These are phyloP conservation scores for Golubevia sp. DNA, from an alignment of 1,284 basidiomycete species.

Conservation along the genomic window DNA sequence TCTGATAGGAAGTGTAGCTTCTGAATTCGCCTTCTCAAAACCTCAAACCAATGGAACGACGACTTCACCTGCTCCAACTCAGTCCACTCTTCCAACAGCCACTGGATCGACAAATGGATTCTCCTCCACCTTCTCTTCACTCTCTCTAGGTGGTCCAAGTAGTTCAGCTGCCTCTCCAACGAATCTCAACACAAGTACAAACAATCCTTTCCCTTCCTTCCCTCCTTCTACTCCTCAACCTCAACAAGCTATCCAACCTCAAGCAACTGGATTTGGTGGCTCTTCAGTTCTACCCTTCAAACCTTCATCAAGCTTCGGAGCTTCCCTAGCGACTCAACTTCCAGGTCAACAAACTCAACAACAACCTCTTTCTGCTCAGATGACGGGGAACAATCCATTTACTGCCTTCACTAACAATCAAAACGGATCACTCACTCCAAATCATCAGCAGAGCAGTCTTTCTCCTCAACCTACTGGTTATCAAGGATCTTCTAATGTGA, in stretches of 20 bases:
- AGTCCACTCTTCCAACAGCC: conserved; percentile 7
- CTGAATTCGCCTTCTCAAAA: conserved; percentile 50
- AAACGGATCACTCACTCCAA: neutral
- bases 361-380: conserved; percentile 6
- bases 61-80: conserved; percentile 5
- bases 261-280: conserved; percentile 43
- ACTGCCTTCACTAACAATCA: conserved; percentile 7
- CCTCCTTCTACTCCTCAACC: neutral
- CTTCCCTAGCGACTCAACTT: conserved; percentile 19
- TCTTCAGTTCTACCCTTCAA: conserved; percentile 28
- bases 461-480: conserved; percentile 34
- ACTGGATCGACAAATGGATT: neutral
- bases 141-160: neutral
- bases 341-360: neutral
- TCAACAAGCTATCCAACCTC: conserved; percentile 21
- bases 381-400: conserved; percentile 40
- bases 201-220: conserved; percentile 26
- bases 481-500: conserved; percentile 30
- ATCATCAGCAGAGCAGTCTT: neutral
- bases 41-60: neutral
- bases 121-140: too few relatives aligned
- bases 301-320: conserved; percentile 36
- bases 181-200: conserved; percentile 14
- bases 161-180: conserved; percentile 8
- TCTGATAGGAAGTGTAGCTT: conserved; percentile 60